Conservation (phyloP, 441 rosid genomes). For the Theobroma grandiflorum region DNA sequence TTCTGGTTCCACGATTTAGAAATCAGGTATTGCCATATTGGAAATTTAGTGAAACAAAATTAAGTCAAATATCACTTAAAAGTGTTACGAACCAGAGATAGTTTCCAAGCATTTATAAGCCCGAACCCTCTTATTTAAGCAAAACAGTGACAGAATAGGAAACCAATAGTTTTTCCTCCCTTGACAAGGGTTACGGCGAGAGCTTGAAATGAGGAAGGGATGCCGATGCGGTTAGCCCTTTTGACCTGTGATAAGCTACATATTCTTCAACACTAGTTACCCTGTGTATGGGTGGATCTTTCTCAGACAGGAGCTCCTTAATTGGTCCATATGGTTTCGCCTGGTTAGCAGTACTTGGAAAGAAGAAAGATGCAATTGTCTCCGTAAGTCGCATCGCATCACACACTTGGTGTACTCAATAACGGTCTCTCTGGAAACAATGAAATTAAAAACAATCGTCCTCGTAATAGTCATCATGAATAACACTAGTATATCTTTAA, state of each 20-base stretch:
- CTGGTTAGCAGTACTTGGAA: not conserved
- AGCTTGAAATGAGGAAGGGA: not conserved
- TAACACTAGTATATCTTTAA: not conserved
- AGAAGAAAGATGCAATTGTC: not conserved
- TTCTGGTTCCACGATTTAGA: no score
- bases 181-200: not conserved
- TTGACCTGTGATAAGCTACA: not conserved
- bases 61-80: no score
- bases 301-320: not conserved
- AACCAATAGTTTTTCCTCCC: not conserved
- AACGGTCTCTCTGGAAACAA: slow-evolving; percentile 38
- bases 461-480: not conserved
- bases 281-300: not conserved
- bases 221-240: not conserved
- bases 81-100: no score
- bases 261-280: not conserved
- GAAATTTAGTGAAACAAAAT: no score
- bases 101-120: no score
- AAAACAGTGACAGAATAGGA: not conserved
- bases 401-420: slow-evolving; percentile 41
- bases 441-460: not conserved
- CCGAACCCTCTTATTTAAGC: no score
- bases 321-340: not conserved
- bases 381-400: slow-evolving; percentile 35
- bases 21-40: no score